Evolutionary conservation across 345 rosid species (phyloP), one percentile per base, ranked within the genome.

Genomic region (Carallia brachiata): DNA sequence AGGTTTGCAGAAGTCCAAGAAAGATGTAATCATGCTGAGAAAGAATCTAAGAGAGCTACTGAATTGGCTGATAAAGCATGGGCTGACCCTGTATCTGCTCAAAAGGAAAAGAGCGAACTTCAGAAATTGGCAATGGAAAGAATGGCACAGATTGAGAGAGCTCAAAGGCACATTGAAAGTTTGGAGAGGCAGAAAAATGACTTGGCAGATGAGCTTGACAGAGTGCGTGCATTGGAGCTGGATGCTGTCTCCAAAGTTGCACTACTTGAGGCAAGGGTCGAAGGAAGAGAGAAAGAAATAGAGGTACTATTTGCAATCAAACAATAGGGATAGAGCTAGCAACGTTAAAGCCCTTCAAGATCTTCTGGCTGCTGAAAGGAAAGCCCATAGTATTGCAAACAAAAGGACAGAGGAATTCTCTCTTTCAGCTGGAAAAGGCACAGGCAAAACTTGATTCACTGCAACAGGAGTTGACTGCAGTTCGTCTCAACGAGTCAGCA

Each of bases 201-300:
- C 72, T 78, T 89, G 75, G 84, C 82, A n/a, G n/a, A n/a, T n/a
- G n/a, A n/a, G n/a, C n/a, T n/a, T n/a, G n/a, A n/a, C n/a, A n/a
- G n/a, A n/a, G n/a, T n/a, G n/a, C n/a, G n/a, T n/a, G n/a, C n/a
- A n/a, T n/a, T n/a, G n/a, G n/a, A n/a, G n/a, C n/a, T n/a, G n/a
- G n/a, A n/a, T n/a, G n/a, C n/a, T n/a, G n/a, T n/a, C n/a, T n/a
- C n/a, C n/a, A n/a, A n/a, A 80, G 91, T 92, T 55, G 66, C 84
- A 52, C 66, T 84, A 61, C 79, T 92, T 30, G 99, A 96, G 82
- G 89, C 81, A 48, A 90, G 96, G 79, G 99, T 96, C 19, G 95
- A 88, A 77, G 97, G 90, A 79, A 80, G 98, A 74, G 99, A 92
- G 87, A 89, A 82, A 80, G 98, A 96, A 82, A 92, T 96, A n/a